These are phyloP conservation scores for Handroanthus guayacan DNA, from an alignment of 257 asterid species.

Conservation along the genomic window DNA sequence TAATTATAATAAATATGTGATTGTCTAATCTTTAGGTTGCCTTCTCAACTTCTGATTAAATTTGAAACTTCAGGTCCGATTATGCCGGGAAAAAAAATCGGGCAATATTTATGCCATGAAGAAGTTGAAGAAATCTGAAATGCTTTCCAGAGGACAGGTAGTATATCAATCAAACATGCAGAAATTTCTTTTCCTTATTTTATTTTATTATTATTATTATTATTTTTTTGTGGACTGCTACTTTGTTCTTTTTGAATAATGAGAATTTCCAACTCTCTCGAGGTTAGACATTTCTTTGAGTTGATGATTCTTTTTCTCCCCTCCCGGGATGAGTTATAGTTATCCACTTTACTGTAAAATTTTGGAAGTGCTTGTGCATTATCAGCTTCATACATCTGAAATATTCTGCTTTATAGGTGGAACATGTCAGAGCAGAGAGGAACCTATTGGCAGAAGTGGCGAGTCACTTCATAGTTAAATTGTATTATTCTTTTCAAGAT, in stretches of 20 bases:
- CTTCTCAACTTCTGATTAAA: conserved; percentile 34
- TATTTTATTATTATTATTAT: too few relatives aligned
- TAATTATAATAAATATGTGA: not conserved
- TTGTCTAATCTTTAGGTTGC: not conserved
- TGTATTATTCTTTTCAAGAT: conserved; percentile 96
- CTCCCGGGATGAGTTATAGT: not conserved
- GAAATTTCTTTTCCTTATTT: conserved; percentile 13
- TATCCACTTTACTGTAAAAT: conserved; percentile 1
- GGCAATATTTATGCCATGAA: conserved; percentile 94
- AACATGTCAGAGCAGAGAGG: conserved; percentile 96
- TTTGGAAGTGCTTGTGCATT: conserved; percentile 26
- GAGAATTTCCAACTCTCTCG: not conserved
- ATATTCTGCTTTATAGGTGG: conserved; percentile 63
- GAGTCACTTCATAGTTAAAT: conserved; percentile 91
- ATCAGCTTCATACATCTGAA: conserved; percentile 29
- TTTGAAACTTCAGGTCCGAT: conserved; percentile 63
- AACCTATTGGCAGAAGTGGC: conserved; percentile 95
- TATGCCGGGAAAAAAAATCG: conserved; percentile 87
- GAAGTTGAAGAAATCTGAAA: conserved; percentile 93
- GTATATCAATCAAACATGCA: conserved; percentile 28
- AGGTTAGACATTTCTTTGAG: conserved; percentile 26
- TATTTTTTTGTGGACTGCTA: not conserved
- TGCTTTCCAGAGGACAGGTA: conserved; percentile 94
- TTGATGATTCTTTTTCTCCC: not conserved
- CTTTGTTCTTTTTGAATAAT: not conserved